Percentiles rank a stretch among this genome's conserved stretches.
Evolutionary conservation across 768 basidiomycete genomes (phyloP).

Genomic region (Hirschioporus abietinus): DNA sequence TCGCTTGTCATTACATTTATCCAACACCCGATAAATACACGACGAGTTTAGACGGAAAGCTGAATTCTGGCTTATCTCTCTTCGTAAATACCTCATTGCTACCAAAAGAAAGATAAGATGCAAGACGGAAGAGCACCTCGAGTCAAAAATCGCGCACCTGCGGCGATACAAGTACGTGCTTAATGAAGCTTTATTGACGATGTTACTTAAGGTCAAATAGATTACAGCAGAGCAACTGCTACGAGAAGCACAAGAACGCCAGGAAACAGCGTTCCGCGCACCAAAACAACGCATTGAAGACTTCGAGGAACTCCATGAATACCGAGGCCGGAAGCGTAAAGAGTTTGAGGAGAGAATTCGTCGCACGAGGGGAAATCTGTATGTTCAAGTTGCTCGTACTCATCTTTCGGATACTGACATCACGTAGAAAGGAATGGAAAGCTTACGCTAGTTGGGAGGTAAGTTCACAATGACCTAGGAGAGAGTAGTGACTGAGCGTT

Average conservation of each 20-base stretch:
- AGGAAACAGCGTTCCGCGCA: slow-evolving; percentile 86
- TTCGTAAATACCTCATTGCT: background rate
- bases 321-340: slow-evolving; percentile 77
- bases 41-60: no score
- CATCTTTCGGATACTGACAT: slow-evolving; percentile 6
- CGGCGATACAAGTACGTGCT: slow-evolving; percentile 74
- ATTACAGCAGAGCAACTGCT: slow-evolving; percentile 98
- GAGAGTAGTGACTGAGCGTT: slow-evolving; percentile 1
- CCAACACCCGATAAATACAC: no score
- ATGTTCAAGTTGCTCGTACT: slow-evolving; percentile 21
- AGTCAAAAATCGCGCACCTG: slow-evolving; percentile 95
- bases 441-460: slow-evolving; percentile 87
- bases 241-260: slow-evolving; percentile 97
- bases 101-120: slow-evolving; percentile 33
- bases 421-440: slow-evolving; percentile 73
- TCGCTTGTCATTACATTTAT: no score
- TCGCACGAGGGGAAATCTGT: slow-evolving; percentile 79
- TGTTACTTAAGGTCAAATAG: slow-evolving; percentile 31
- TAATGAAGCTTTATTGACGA: background rate
- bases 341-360: slow-evolving; percentile 85
- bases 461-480: slow-evolving; percentile 15
- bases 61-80: background rate
- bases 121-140: slow-evolving; percentile 80
- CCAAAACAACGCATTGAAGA: slow-evolving; percentile 96
- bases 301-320: slow-evolving; percentile 79